Evolutionary conservation across 805 yeast species (phyloP), one percentile per base, ranked within the genome.

Genomic region (Zygosaccharomyces pseudorouxii): DNA sequence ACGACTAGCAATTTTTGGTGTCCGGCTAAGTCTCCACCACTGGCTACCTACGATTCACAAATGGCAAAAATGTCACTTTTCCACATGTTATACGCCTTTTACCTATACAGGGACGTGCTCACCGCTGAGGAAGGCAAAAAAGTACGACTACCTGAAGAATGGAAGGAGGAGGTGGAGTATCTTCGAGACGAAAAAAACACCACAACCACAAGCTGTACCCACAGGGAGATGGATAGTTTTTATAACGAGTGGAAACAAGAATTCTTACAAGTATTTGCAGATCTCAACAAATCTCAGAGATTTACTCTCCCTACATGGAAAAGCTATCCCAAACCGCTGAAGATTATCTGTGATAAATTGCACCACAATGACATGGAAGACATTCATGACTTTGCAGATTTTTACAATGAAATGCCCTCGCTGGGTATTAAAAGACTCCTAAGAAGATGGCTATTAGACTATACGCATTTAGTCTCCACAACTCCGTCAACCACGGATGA

Each of bases 371-470:
- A 58, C 3, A 51, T 65, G 54, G 49, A 49, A 10, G 55, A 53
- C 5, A 16, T 63, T 5, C 40, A 51, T 3, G 67, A 64, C 46
- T 64, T 65, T 39, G 50, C 51, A 29, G 19, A 45, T 2, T 48
- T 61, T 38, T 65, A 65, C 51, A 38, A 56, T 12, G 44, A 52
- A 7, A 49, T 54, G 3, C 16, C 42, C 8, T 46, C 50, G 4
- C 23, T 29, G 2, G 55, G 54, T 19, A 40, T 59, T 19, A 56
- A 54, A 38, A 52, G 53, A 19, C 47, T 65, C 11, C 33, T 63
- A 22, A 52, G 63, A 25, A 44, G 58, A 20, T 65, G 70, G 70
- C 49, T 58, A 25, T 60, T 53, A 38, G 68, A 65, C 48, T 51
- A 65, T 47, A 46, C 55, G 4, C 47, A 49, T 12, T 39, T 59